phyloP scores from a whole-genome alignment of 352 stramenopile genomes.

The Globisporangium mamillatum region DNA sequence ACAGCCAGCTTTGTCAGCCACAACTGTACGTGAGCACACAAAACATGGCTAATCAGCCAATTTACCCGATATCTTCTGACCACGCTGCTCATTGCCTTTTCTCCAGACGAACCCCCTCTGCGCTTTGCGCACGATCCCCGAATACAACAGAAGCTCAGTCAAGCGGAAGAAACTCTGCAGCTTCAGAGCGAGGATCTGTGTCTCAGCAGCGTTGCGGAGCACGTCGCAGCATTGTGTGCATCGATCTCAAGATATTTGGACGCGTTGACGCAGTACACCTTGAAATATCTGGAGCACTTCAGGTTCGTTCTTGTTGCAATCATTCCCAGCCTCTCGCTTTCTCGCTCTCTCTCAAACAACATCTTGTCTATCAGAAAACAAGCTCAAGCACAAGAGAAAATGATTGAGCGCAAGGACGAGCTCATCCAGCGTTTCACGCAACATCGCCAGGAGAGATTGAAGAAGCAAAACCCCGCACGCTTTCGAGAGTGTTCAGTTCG shows the following conservation, averaged over 20 bases:
- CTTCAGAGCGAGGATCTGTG: constrained; percentile 13
- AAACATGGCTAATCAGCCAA: no score
- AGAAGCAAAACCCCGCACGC: constrained; percentile 32
- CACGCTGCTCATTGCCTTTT: neutral
- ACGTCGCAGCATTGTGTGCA: constrained; percentile 25
- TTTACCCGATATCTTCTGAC: neutral
- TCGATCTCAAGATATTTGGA: constrained; percentile 28
- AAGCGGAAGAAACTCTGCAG: constrained; percentile 16
- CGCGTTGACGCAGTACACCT: constrained; percentile 22
- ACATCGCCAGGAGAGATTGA: constrained; percentile 48
- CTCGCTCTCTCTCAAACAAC: constrained; percentile 1
- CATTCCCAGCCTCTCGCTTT: neutral
- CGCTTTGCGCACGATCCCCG: constrained; percentile 6
- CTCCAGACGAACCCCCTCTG: constrained; percentile 7
- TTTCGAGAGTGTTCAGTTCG: constrained; percentile 52
- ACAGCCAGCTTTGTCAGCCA: constrained; percentile 5
- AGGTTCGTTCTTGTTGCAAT: constrained; percentile 14
- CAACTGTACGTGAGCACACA: constrained; percentile 1
- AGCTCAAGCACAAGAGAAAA: constrained; percentile 39
- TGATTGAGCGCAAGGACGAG: constrained; percentile 57
- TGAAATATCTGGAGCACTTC: constrained; percentile 25
- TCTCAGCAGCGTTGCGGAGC: constrained; percentile 16
- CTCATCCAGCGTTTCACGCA: constrained; percentile 58
- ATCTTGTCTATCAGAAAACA: constrained; percentile 28
- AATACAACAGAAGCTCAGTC: neutral